A percentile compares a stretch with the other conserved stretches of the same genome.
These are phyloP conservation scores for Thecaphora thlaspeos DNA, from an alignment of 1,284 basidiomycete species.

Conservation along the genomic window DNA sequence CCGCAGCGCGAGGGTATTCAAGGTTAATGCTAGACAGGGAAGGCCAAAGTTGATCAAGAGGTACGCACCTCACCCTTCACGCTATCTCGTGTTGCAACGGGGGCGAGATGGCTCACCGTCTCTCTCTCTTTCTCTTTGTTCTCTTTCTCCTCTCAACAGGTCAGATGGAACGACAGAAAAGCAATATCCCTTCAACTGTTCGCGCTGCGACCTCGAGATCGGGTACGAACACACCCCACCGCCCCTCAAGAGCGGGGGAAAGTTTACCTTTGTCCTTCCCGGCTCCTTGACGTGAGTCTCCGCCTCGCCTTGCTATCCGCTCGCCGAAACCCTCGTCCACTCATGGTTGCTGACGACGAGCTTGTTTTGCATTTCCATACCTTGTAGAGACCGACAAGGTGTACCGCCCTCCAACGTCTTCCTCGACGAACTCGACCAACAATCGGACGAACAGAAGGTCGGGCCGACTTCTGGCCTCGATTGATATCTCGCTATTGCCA, in stretches of 20 bases:
- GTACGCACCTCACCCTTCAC: conserved; percentile 32
- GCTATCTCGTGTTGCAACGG: conserved; percentile 31
- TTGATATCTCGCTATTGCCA: too few relatives aligned
- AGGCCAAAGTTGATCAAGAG: too few relatives aligned
- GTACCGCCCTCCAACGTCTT: conserved; percentile 28
- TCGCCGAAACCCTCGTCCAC: too few relatives aligned
- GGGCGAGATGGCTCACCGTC: too few relatives aligned
- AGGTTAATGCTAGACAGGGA: too few relatives aligned
- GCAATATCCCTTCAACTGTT: conserved; percentile 47
- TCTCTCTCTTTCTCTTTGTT: too few relatives aligned
- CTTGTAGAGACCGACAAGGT: conserved; percentile 27
- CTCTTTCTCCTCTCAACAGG: too few relatives aligned
- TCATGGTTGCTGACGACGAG: too few relatives aligned
- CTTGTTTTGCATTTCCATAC: too few relatives aligned
- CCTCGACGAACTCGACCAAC: too few relatives aligned
- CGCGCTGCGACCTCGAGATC: conserved; percentile 43
- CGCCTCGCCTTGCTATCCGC: background rate
- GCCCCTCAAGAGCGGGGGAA: conserved; percentile 50
- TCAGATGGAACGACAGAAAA: conserved; percentile 41
- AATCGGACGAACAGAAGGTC: too few relatives aligned
- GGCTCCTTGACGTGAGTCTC: conserved; percentile 45
- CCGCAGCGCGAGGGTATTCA: conserved; percentile 38
- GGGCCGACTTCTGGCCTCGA: too few relatives aligned
- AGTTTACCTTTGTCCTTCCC: conserved; percentile 46
- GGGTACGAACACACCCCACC: conserved; percentile 53